Conservation (phyloP, 495 filamentous ascomycete genomes). For the Trichoderma asperelloides region DNA sequence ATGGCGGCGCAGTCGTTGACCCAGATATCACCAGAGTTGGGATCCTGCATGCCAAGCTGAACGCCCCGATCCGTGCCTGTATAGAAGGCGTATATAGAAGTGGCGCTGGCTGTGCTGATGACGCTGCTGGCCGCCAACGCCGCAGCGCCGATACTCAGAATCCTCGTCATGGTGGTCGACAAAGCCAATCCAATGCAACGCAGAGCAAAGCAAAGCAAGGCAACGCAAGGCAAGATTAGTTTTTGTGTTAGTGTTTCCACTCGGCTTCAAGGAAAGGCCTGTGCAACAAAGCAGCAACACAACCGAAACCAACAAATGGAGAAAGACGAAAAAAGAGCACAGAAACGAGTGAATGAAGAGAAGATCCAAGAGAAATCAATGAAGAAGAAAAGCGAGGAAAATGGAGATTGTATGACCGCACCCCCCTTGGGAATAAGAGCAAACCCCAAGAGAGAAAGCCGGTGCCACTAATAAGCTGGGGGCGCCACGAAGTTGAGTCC, state of each 20-base stretch:
- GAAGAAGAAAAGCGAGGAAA: not conserved
- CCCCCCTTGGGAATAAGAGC: not conserved
- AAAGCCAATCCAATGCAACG: not conserved
- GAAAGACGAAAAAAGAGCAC: not conserved
- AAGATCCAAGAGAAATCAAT: not conserved
- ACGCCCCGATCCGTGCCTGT: slow-evolving; percentile 16
- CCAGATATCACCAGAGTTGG: slow-evolving; percentile 23
- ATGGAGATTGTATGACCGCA: not conserved
- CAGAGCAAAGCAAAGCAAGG: not conserved
- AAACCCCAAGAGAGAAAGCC: not conserved
- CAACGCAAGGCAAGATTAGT: not conserved
- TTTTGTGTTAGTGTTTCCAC: not conserved
- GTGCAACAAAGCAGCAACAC: not conserved
- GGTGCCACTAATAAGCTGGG: not conserved
- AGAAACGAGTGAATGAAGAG: not conserved
- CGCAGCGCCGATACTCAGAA: not conserved
- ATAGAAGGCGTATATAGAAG: slow-evolving; percentile 21
- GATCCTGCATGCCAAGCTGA: slow-evolving; percentile 29
- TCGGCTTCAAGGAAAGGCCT: not conserved
- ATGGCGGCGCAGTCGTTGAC: slow-evolving; percentile 28
- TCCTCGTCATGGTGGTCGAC: not conserved
- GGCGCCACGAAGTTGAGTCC: not conserved
- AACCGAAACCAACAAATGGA: not conserved
- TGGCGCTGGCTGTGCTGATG: slow-evolving; percentile 20
- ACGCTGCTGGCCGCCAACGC: slow-evolving; percentile 25